phyloP scores from a whole-genome alignment of 331 rosid genomes.

The Phaseolus coccineus region DNA sequence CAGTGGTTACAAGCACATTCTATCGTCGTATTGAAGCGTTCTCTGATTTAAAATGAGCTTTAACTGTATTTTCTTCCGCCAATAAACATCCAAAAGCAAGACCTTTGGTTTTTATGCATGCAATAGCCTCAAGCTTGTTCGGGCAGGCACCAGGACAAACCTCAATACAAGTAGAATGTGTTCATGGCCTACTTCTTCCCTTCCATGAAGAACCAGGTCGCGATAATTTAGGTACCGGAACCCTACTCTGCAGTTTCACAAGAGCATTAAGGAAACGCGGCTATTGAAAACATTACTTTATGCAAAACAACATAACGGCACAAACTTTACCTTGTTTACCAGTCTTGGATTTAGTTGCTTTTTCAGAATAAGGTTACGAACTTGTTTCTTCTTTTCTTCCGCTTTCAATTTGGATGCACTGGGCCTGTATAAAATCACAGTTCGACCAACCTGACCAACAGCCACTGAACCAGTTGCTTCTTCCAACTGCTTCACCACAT shows the following conservation, averaged over 20 bases:
- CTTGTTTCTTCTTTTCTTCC: conserved; percentile 76
- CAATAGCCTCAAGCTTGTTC: conserved; percentile 3
- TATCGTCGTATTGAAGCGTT: not conserved
- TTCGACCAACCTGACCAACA: conserved; percentile 80
- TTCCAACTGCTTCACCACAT: conserved; percentile 73
- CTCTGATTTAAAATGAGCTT: not conserved
- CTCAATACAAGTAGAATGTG: not conserved
- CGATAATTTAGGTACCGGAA: conserved; percentile 45
- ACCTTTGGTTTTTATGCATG: conserved; percentile 20
- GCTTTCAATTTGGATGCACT: conserved; percentile 86
- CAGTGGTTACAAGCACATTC: not conserved
- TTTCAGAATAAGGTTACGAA: conserved; percentile 52
- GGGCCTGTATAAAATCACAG: conserved; percentile 79
- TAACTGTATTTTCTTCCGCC: not conserved
- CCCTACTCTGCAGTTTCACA: conserved; percentile 54
- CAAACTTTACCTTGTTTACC: conserved; percentile 46
- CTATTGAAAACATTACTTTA: not conserved
- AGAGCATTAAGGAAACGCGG: conserved; percentile 9
- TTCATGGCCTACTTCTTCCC: conserved; percentile 47
- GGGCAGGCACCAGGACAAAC: conserved; percentile 28
- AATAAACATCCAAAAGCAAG: not conserved
- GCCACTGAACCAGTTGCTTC: conserved; percentile 75
- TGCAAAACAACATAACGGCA: not conserved
- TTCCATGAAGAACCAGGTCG: conserved; percentile 57
- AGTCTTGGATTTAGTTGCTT: conserved; percentile 54